Base-by-base conservation (phyloP, 1,284 basidiomycete species). In the Pseudozyma sp. region DNA sequence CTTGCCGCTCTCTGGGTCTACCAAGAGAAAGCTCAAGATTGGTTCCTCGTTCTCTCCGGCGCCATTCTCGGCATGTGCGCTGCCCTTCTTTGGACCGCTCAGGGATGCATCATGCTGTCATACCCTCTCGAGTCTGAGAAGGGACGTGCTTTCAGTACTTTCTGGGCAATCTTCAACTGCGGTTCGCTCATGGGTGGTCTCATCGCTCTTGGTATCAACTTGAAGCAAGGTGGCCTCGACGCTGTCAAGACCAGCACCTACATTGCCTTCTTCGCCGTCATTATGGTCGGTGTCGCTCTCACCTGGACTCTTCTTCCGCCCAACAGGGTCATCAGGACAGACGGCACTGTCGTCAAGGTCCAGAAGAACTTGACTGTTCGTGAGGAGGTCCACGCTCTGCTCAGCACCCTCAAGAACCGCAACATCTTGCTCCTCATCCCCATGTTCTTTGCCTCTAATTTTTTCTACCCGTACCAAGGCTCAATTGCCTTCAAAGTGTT, bases 51-150 rank as follows among this genome's bases (percentile, higher is more conserved):
- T 75, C 89, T 88, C 25, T 88, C 92, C 0, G 93, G 93, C 36
- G 92, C 92, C 21, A 86, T 94, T 60, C 90, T 95, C 18, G 93
- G 93, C 50, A 80, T 93, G 55, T 93, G 92, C 79, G 93, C 93
- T 13, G 92, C 91, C 43, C 83, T 94, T 34, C 87, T 94, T 19
- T 83, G 83, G 83, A 76, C 77, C 13, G 80, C 81, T 6, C 93
- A 94, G 80, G 93, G 93, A 13, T 90, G 89, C 8, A 86, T 94
- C 73, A 94, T 94, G 90, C 87, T 94, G 79, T 89, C 91, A 1
- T 95, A 94, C 83, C 91, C 92, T 0, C 92, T 84, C 0, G 87
- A 38, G 91, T 91, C 82, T 79, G 86, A 71, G 83, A 95, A 95
- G 85, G 93, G 93, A n/a, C 59, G 68, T 4, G 49, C 67, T 82